phyloP scores from a whole-genome alignment of 148 eudicot genomes.

The Gaultheria prostrata region DNA sequence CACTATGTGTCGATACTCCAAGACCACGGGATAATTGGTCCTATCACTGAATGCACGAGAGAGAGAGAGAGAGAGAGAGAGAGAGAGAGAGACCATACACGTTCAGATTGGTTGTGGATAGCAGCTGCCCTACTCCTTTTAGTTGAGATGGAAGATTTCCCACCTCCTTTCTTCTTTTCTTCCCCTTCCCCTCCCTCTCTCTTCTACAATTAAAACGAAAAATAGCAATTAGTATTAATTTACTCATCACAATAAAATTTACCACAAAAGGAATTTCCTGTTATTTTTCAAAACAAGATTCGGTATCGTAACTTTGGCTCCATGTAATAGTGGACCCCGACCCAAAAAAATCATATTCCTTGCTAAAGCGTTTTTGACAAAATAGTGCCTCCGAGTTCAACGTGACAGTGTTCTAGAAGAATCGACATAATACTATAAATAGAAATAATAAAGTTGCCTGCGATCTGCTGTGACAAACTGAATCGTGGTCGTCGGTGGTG shows the following conservation, averaged over 20 bases:
- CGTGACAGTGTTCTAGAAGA: too few relatives aligned
- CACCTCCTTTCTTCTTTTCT: slow-evolving; percentile 36
- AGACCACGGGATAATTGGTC: too few relatives aligned
- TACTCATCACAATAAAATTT: neutral
- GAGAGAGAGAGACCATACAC: slow-evolving; percentile 41
- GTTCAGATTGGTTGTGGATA: slow-evolving; percentile 83
- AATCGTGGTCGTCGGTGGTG: slow-evolving; percentile 61
- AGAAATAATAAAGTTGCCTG: slow-evolving; percentile 30
- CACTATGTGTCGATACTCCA: too few relatives aligned
- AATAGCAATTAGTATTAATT: neutral
- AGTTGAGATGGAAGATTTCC: slow-evolving; percentile 43
- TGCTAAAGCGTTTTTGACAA: neutral
- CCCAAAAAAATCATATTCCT: neutral
- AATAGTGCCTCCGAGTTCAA: too few relatives aligned
- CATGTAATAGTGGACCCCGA: neutral
- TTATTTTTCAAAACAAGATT: neutral
- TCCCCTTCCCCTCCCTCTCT: slow-evolving; percentile 28
- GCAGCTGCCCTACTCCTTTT: slow-evolving; percentile 85
- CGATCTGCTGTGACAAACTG: slow-evolving; percentile 54
- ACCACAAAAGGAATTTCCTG: neutral
- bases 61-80: neutral
- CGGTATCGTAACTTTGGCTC: neutral
- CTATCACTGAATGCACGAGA: too few relatives aligned
- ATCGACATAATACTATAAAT: too few relatives aligned
- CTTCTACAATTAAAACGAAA: slow-evolving; percentile 18